Percentiles rank a stretch among this genome's conserved stretches.
phyloP scores from a whole-genome alignment of 2,329 filamentous ascomycete species.

The Blastomyces parvus region DNA sequence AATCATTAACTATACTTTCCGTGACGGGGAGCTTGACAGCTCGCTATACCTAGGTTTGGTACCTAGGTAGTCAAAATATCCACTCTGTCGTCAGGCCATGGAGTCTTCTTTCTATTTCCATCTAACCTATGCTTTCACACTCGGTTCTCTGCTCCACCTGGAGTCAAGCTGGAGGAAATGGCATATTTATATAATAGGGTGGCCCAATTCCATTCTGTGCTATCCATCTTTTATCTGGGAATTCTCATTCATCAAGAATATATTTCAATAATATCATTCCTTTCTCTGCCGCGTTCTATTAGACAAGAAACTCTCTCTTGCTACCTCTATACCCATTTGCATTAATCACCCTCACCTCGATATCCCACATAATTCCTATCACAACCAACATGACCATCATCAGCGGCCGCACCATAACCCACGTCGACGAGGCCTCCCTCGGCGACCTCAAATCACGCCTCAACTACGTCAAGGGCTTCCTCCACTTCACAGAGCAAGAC shows the following conservation, averaged over 20 bases:
- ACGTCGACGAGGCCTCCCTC: slow-evolving; percentile 14
- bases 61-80: background rate
- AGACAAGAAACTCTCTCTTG: background rate
- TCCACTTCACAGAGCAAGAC: slow-evolving; percentile 21
- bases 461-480: slow-evolving; percentile 21
- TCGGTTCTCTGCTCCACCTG: background rate
- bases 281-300: background rate
- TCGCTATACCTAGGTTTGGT: background rate
- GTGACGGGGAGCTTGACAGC: background rate
- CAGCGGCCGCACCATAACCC: background rate
- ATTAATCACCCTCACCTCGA: background rate
- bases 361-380: background rate
- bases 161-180: background rate
- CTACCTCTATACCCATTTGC: background rate
- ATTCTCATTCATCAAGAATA: background rate
- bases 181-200: background rate
- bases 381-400: background rate
- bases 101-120: background rate
- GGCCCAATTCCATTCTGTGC: background rate
- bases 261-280: background rate
- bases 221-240: background rate
- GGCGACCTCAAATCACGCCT: slow-evolving; percentile 15
- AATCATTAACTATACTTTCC: background rate
- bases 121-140: background rate
- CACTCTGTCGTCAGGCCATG: background rate